Evolutionary conservation across 306 rosid species (phyloP).

Genomic region (Lathyrus tuberosus): DNA sequence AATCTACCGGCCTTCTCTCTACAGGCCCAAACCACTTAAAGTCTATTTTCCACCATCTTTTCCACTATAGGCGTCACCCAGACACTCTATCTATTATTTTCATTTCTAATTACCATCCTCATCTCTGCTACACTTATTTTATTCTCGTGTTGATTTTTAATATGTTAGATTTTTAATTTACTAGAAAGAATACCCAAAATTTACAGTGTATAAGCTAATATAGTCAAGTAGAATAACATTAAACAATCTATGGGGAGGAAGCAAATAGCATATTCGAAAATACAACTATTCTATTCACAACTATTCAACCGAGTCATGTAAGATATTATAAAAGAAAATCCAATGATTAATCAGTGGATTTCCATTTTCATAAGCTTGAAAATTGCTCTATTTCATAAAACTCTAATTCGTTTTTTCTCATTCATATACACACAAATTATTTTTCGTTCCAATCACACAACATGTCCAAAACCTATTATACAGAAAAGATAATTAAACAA

Average conservation of each 20-base stretch:
- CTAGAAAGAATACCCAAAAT: background rate
- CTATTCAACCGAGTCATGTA: no score
- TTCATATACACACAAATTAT: background rate
- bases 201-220: background rate
- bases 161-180: no score
- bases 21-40: no score
- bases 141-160: background rate
- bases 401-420: background rate
- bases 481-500: conserved; percentile 2
- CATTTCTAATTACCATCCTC: no score
- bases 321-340: no score
- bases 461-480: no score
- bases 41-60: no score
- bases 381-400: conserved; percentile 7
- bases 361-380: background rate
- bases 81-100: no score
- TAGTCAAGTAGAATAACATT: background rate
- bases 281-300: background rate
- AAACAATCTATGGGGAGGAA: conserved; percentile 2
- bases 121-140: no score
- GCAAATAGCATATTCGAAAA: background rate
- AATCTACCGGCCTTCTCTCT: no score
- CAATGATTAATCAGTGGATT: background rate
- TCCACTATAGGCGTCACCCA: no score
- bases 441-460: background rate